Evolutionary conservation across 768 basidiomycete species (phyloP).

Genomic region (Vararia minispora): DNA sequence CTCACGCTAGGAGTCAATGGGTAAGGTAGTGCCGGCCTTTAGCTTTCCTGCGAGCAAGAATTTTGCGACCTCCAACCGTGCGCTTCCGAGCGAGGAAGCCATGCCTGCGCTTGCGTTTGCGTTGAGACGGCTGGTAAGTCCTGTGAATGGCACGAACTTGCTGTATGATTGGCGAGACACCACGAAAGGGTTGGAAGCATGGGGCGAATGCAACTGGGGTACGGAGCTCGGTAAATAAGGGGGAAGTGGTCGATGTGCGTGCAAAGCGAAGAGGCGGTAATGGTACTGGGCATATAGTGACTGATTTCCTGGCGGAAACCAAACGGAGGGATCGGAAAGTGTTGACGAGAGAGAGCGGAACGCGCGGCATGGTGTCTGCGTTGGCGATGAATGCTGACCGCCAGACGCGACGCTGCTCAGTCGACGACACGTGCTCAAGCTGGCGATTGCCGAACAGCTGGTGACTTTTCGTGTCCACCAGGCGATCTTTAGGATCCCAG

Average conservation of each 20-base stretch:
- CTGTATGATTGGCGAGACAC: constrained; percentile 11
- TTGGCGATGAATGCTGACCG: background rate
- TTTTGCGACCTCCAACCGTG: constrained; percentile 56
- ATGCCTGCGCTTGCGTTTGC: constrained; percentile 85
- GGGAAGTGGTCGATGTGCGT: background rate
- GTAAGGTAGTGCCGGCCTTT: constrained; percentile 75
- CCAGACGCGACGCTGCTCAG: background rate
- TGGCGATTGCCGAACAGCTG: constrained; percentile 12
- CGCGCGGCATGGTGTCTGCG: constrained; percentile 7
- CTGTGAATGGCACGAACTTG: constrained; percentile 56
- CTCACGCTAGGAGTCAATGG: too few species aligned
- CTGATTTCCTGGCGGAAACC: background rate
- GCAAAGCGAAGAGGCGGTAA: background rate
- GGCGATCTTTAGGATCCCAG: too few species aligned
- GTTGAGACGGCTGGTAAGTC: constrained; percentile 96
- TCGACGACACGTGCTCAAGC: background rate
- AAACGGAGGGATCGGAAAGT: background rate
- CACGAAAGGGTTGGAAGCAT: constrained; percentile 8
- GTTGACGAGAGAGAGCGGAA: background rate
- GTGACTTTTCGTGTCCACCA: background rate
- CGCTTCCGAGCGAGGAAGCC: constrained; percentile 78
- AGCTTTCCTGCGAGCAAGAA: constrained; percentile 54
- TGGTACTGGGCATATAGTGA: too few species aligned
- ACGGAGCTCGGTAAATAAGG: background rate
- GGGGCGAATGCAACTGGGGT: background rate